A percentile compares a stretch with the other conserved stretches of the same genome.
These are phyloP conservation scores for Cyclocybe aegerita DNA, from an alignment of 768 basidiomycete species.

Conservation along the genomic window DNA sequence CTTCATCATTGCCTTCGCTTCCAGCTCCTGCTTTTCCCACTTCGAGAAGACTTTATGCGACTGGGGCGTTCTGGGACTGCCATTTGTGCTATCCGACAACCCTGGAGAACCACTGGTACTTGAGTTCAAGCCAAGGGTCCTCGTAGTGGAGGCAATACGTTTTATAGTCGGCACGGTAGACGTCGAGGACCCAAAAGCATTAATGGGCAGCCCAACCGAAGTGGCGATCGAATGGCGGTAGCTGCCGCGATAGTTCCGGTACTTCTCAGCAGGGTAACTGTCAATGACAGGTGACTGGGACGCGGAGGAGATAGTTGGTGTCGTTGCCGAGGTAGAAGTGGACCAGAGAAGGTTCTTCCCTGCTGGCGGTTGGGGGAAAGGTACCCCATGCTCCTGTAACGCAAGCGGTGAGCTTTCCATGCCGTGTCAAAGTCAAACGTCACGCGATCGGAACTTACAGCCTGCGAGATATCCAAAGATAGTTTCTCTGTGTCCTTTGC, in stretches of 20 bases:
- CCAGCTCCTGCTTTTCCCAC: slow-evolving; percentile 86
- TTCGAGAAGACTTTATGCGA: slow-evolving; percentile 55
- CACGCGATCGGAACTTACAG: slow-evolving; percentile 21
- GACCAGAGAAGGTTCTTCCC: slow-evolving; percentile 80
- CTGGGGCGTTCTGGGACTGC: slow-evolving; percentile 23
- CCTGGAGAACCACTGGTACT: slow-evolving; percentile 24
- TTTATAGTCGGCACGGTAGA: slow-evolving; percentile 24
- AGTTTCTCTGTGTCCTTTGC: slow-evolving; percentile 41
- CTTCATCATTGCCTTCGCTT: slow-evolving; percentile 75
- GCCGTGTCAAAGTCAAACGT: background rate
- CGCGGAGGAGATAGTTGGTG: slow-evolving; percentile 32
- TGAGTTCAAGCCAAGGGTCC: slow-evolving; percentile 35
- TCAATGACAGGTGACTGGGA: slow-evolving; percentile 32
- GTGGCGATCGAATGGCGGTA: slow-evolving; percentile 49
- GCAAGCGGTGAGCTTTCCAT: slow-evolving; percentile 3
- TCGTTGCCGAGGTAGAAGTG: slow-evolving; percentile 33
- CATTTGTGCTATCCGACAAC: slow-evolving; percentile 58
- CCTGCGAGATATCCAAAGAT: slow-evolving; percentile 37
- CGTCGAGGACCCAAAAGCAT: slow-evolving; percentile 41
- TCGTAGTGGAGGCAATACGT: slow-evolving; percentile 42
- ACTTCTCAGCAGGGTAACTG: slow-evolving; percentile 7
- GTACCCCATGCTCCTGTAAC: slow-evolving; percentile 8
- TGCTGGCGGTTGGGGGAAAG: slow-evolving; percentile 14
- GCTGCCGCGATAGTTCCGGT: slow-evolving; percentile 23
- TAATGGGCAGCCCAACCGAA: slow-evolving; percentile 43